Evolutionary conservation across 2,329 filamentous ascomycete genomes (phyloP), one percentile per base, ranked within the genome.

Genomic region (Botrytis cinerea): DNA sequence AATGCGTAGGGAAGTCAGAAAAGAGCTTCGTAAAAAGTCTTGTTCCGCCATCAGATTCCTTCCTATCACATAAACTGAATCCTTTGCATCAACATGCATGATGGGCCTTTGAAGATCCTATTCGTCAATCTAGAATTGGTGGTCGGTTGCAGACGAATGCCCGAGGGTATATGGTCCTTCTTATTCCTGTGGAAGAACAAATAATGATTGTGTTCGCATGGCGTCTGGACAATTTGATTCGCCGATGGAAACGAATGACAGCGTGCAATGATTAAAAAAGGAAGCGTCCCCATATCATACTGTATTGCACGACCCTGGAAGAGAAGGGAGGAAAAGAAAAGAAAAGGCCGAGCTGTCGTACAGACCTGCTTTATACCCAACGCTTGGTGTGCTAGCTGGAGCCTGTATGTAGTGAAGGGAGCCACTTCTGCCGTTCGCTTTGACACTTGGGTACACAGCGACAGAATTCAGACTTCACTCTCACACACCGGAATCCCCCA

Each of bases 61-160:
- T 63, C 61, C 61, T 63, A 63, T 43, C 61, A 63, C n/a, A 63
- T 12, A 63, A 14, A 43, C 0, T 28, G 61, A 43, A 63, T 63
- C 40, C 61, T 45, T 22, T 63, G 7, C 61, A 28, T 32, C 18
- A 9, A 32, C 25, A 66, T 66, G 62, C 62, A 46, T 14, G 43
- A 66, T 25, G 28, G 62, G n/a, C 35, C 28, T 25, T 25, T 16
- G 7, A 14, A 35, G 62, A 46, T 35, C n/a, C 20, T n/a, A 48
- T 66, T 66, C 43, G 62, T 35, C 62, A 66, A 66, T 66, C 10
- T 66, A 25, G 43, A 43, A 45, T 43, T 43, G 60, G 12, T n/a
- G 12, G 35, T 43, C n/a, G 25, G 60, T 43, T 62, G 38, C 60
- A 43, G n/a, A 18, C 28, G 61, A 45, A 40, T 28, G 61, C 40